Evolutionary conservation across 2,329 filamentous ascomycete genomes (phyloP).

Genomic region (Cordyceps farinosa): DNA sequence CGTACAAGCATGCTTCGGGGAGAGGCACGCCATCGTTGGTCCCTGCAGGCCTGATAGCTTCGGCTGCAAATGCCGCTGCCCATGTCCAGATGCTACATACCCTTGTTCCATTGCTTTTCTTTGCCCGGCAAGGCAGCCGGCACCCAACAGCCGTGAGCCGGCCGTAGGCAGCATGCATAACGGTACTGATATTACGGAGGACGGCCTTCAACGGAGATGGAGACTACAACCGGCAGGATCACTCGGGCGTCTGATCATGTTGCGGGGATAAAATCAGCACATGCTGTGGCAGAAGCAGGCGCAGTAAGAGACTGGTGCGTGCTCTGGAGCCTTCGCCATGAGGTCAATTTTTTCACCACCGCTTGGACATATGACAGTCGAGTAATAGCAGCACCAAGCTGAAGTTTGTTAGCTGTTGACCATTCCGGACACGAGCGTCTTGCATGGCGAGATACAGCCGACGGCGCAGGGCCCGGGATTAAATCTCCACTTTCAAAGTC

Average conservation of each 20-base stretch:
- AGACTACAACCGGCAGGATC: background rate
- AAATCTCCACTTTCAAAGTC: background rate
- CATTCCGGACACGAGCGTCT: background rate
- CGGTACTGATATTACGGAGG: background rate
- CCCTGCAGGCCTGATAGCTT: background rate
- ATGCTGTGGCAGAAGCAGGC: background rate
- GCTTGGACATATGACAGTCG: background rate
- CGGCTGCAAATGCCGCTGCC: background rate
- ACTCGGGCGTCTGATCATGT: background rate
- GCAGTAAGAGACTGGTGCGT: background rate
- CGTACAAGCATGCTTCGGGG: background rate
- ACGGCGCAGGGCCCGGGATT: background rate
- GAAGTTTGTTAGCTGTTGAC: background rate
- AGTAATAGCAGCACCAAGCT: background rate
- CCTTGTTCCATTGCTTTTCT: background rate
- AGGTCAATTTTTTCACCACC: background rate
- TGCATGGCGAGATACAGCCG: background rate
- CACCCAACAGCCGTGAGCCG: background rate
- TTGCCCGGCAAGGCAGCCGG: background rate
- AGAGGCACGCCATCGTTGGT: background rate
- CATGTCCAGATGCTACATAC: background rate
- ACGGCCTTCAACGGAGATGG: background rate
- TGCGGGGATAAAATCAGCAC: background rate
- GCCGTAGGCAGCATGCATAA: background rate
- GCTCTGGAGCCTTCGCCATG: background rate